Evolutionary conservation across 2,329 filamentous ascomycete genomes (phyloP).

Genomic region (Aspergillus fructus): DNA sequence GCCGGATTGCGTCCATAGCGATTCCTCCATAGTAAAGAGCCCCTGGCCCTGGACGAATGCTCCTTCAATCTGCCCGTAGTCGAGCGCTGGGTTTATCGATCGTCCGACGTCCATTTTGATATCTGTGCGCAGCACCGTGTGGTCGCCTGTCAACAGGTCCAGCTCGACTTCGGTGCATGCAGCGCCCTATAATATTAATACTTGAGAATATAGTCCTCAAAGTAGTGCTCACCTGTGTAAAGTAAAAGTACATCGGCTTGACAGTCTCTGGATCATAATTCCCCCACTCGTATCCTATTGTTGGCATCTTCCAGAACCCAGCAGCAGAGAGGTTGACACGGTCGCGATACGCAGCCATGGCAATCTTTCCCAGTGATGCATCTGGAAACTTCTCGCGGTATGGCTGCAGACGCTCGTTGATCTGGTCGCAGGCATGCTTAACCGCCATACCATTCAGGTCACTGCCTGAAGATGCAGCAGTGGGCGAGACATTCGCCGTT

Average conservation of each 20-base stretch:
- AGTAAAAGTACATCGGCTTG: slow-evolving; percentile 97
- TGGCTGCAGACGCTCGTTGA: slow-evolving; percentile 82
- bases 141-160: slow-evolving; percentile 89
- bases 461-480: slow-evolving; percentile 88
- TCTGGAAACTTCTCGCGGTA: slow-evolving; percentile 77
- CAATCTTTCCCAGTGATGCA: slow-evolving; percentile 83
- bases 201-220: too few relatives aligned
- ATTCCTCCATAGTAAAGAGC: slow-evolving; percentile 75
- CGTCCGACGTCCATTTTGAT: slow-evolving; percentile 91
- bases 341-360: slow-evolving; percentile 91
- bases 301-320: slow-evolving; percentile 95
- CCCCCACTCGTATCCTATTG: slow-evolving; percentile 94
- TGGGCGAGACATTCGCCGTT: slow-evolving; percentile 89
- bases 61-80: slow-evolving; percentile 81
- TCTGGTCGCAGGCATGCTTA: slow-evolving; percentile 84
- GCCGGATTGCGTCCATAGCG: slow-evolving; percentile 64
- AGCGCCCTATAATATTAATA: slow-evolving; percentile 57
- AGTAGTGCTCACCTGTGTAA: slow-evolving; percentile 63
- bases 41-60: slow-evolving; percentile 80
- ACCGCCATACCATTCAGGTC: slow-evolving; percentile 96
- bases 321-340: slow-evolving; percentile 98
- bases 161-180: slow-evolving; percentile 89
- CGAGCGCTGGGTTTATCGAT: slow-evolving; percentile 66
- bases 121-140: slow-evolving; percentile 87
- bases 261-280: slow-evolving; percentile 55